phyloP scores from a whole-genome alignment of 83 land plant species.

The Isoetes engelmannii region DNA sequence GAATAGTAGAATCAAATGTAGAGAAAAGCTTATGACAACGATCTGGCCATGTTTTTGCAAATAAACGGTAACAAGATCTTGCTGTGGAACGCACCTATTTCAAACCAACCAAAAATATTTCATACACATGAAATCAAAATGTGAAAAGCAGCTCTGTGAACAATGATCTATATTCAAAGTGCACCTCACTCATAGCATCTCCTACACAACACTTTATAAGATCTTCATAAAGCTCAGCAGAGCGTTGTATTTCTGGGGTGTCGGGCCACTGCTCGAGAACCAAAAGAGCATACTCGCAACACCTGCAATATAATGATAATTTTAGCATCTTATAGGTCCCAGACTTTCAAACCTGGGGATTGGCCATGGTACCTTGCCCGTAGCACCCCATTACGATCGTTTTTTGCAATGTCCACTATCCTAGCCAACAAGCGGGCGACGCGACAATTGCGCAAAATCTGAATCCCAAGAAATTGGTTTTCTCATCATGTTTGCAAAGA shows the following conservation, averaged over 20 bases:
- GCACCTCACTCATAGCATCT: constrained; percentile 99
- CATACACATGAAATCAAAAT: neutral
- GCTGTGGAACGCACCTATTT: constrained; percentile 85
- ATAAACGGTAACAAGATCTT: constrained; percentile 86
- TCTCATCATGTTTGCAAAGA: neutral
- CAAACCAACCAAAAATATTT: neutral
- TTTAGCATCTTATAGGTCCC: neutral
- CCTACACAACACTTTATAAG: constrained; percentile 90
- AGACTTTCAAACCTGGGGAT: constrained; percentile 42
- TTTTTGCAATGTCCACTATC: constrained; percentile 80
- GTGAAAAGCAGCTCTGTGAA: neutral
- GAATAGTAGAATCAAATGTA: constrained; percentile 82
- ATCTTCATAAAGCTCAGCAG: constrained; percentile 94
- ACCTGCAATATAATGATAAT: constrained; percentile 5
- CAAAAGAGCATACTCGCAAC: constrained; percentile 85
- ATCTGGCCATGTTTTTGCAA: constrained; percentile 95
- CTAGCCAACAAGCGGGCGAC: constrained; percentile 87
- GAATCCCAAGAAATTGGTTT: constrained; percentile 13
- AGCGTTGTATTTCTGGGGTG: constrained; percentile 91
- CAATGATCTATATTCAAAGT: neutral
- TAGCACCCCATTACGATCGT: constrained; percentile 82
- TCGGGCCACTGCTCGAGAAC: constrained; percentile 92
- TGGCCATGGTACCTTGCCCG: constrained; percentile 71
- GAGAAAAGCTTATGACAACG: constrained; percentile 69
- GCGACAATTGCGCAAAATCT: constrained; percentile 94